phyloP scores from a whole-genome alignment of 148 eudicot genomes.

The Cornus kousa region DNA sequence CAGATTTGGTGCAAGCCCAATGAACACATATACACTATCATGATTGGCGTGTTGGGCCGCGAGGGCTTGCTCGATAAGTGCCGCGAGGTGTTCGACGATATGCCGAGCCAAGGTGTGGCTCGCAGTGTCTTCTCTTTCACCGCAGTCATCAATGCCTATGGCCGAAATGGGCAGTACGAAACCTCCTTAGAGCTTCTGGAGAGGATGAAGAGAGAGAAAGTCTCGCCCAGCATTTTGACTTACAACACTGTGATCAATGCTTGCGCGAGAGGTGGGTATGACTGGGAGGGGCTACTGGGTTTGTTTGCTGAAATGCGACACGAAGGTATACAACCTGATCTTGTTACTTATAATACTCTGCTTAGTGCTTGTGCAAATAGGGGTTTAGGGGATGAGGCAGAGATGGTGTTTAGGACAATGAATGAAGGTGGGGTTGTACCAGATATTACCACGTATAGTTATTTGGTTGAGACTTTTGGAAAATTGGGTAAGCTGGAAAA shows the following conservation, averaged over 20 bases:
- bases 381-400: slow-evolving; percentile 80
- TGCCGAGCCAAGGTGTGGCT: slow-evolving; percentile 61
- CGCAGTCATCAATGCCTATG: slow-evolving; percentile 85
- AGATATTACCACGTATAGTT: slow-evolving; percentile 72
- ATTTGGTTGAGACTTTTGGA: slow-evolving; percentile 82
- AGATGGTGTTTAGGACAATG: slow-evolving; percentile 94
- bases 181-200: slow-evolving; percentile 67
- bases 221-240: slow-evolving; percentile 72
- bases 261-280: slow-evolving; percentile 87
- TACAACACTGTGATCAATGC: slow-evolving; percentile 87
- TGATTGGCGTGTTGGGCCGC: slow-evolving; percentile 78
- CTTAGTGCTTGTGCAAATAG: slow-evolving; percentile 85
- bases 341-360: slow-evolving; percentile 83
- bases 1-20: slow-evolving; percentile 97
- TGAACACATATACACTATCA: slow-evolving; percentile 76
- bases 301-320: slow-evolving; percentile 97
- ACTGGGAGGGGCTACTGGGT: slow-evolving; percentile 89
- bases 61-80: slow-evolving; percentile 86
- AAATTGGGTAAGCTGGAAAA: slow-evolving; percentile 68
- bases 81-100: slow-evolving; percentile 77
- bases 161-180: slow-evolving; percentile 75
- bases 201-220: slow-evolving; percentile 78
- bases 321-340: slow-evolving; percentile 94
- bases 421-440: slow-evolving; percentile 89
- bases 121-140: slow-evolving; percentile 81